These are phyloP conservation scores for Tuber magnatum DNA, from an alignment of 495 filamentous ascomycete genomes.

Conservation along the genomic window DNA sequence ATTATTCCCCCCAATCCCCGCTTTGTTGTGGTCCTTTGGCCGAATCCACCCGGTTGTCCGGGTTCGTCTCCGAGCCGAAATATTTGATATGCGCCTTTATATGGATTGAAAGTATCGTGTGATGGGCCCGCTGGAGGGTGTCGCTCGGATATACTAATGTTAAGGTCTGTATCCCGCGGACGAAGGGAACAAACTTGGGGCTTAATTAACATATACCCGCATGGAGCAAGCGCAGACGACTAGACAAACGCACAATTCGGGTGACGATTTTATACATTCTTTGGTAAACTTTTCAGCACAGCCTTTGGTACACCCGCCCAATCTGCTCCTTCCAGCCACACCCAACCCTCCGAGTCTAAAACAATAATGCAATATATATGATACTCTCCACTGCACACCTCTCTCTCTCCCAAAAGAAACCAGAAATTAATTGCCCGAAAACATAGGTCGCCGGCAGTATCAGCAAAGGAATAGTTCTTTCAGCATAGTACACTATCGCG, in stretches of 20 bases:
- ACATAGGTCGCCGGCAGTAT: background rate
- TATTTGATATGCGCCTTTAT: background rate
- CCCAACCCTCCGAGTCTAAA: background rate
- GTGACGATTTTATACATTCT: background rate
- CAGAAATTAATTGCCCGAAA: background rate
- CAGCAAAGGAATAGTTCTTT: background rate
- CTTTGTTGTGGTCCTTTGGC: background rate
- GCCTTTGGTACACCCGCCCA: background rate
- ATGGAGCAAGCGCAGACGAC: background rate
- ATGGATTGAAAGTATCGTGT: background rate
- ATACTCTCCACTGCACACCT: background rate
- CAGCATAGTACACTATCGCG: background rate
- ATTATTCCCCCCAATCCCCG: background rate
- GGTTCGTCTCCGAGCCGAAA: background rate
- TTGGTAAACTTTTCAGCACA: background rate
- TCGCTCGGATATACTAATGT: background rate
- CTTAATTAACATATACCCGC: background rate
- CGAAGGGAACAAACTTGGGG: background rate
- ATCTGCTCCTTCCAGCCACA: background rate
- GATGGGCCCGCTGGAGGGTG: background rate
- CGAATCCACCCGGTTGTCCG: background rate
- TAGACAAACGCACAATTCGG: background rate
- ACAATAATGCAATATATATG: background rate
- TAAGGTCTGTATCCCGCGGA: background rate
- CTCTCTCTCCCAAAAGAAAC: background rate